phyloP scores from a whole-genome alignment of 768 basidiomycete genomes.

The Tremella fuciformis region DNA sequence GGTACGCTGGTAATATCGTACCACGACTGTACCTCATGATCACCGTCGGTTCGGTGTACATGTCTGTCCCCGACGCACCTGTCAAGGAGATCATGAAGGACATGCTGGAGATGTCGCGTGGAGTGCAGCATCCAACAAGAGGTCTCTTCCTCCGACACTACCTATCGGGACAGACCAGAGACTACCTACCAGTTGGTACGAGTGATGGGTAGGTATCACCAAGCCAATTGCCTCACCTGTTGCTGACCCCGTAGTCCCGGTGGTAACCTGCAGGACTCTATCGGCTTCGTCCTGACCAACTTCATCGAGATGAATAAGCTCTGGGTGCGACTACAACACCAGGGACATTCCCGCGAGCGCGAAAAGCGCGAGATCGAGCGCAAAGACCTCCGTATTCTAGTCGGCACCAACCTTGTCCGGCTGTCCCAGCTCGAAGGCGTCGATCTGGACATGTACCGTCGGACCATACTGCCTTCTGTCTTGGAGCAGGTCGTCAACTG shows the following conservation, averaged over 20 bases:
- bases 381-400: constrained; percentile 87
- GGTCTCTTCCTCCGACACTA: constrained; percentile 95
- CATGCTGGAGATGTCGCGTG: constrained; percentile 99
- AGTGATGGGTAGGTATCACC: constrained; percentile 67
- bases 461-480: constrained; percentile 81
- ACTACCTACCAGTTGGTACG: constrained; percentile 83
- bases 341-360: constrained; percentile 92
- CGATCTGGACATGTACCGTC: constrained; percentile 85
- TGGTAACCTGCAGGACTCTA: constrained; percentile 92
- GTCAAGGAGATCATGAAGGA: constrained; percentile 99
- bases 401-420: constrained; percentile 95
- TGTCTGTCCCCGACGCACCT: constrained; percentile 95
- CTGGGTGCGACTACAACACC: constrained; percentile 97
- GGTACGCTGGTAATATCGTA: constrained; percentile 48
- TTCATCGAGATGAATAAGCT: constrained; percentile 99
- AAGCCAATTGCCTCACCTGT: neutral
- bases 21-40: constrained; percentile 79
- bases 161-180: constrained; percentile 92
- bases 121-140: constrained; percentile 93
- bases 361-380: constrained; percentile 97
- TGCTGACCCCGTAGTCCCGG: constrained; percentile 59
- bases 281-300: constrained; percentile 91
- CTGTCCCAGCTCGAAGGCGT: constrained; percentile 94
- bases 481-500: constrained; percentile 97
- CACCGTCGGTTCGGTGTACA: constrained; percentile 97